Evolutionary conservation across 495 filamentous ascomycete species (phyloP).

Genomic region (Melanomma pulvis-pyrius): DNA sequence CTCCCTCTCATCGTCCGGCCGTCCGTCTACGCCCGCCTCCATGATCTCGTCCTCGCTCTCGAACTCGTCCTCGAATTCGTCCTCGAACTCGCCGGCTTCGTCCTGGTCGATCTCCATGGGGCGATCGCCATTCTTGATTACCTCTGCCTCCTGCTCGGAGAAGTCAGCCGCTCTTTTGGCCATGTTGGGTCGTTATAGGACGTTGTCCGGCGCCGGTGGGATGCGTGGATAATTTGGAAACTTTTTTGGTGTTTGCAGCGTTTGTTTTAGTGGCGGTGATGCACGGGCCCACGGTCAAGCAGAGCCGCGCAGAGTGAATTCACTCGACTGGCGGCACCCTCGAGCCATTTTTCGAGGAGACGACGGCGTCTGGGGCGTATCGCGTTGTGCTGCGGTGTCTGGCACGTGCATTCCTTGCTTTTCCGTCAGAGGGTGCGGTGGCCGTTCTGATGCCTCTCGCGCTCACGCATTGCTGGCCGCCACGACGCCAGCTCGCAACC

Average conservation of each 20-base stretch:
- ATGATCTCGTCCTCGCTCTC: slow-evolving; percentile 96
- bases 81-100: slow-evolving; percentile 82
- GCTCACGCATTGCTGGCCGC: neutral
- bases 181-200: slow-evolving; percentile 33
- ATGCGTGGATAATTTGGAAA: slow-evolving; percentile 19
- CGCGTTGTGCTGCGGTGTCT: no score
- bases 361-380: no score
- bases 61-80: slow-evolving; percentile 95
- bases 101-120: slow-evolving; percentile 52
- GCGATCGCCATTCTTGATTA: slow-evolving; percentile 50
- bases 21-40: slow-evolving; percentile 90
- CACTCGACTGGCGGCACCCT: no score
- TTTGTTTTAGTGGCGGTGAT: slow-evolving; percentile 3
- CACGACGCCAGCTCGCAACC: slow-evolving; percentile 7
- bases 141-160: slow-evolving; percentile 42
- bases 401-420: no score
- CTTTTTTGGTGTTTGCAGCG: slow-evolving; percentile 24
- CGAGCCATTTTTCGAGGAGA: no score
- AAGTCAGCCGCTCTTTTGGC: slow-evolving; percentile 51
- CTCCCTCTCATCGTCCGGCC: slow-evolving; percentile 89
- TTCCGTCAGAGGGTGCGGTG: no score
- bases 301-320: neutral
- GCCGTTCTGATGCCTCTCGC: neutral
- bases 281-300: neutral
- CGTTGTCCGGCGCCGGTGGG: neutral